These are phyloP conservation scores for Phytophthora kernoviae DNA, from an alignment of 352 stramenopile species.

Conservation along the genomic window DNA sequence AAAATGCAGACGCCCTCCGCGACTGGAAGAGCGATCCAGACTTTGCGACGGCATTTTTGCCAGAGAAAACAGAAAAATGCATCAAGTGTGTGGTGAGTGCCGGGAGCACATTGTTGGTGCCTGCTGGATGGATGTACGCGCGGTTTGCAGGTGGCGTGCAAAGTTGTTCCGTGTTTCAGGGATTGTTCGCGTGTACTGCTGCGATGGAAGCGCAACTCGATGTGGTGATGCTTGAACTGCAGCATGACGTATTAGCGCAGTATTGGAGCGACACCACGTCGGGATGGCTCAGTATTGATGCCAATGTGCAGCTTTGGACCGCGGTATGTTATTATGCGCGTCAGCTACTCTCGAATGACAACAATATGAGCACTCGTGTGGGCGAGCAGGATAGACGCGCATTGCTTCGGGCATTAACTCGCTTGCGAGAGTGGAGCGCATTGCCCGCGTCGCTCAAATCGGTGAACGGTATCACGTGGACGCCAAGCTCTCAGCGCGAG, in stretches of 20 bases:
- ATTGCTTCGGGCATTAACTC: constrained; percentile 49
- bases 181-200: constrained; percentile 62
- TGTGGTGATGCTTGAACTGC: constrained; percentile 50
- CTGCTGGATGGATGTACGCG: constrained; percentile 76
- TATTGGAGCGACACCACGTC: constrained; percentile 36
- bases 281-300: constrained; percentile 43
- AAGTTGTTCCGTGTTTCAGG: constrained; percentile 58
- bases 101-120: constrained; percentile 60
- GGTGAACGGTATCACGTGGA: constrained; percentile 44
- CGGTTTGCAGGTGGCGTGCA: constrained; percentile 52
- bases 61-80: constrained; percentile 71
- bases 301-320: constrained; percentile 61
- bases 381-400: constrained; percentile 56
- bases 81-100: constrained; percentile 66
- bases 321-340: constrained; percentile 64
- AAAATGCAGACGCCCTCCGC: constrained; percentile 55
- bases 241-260: constrained; percentile 33
- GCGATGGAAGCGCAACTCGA: constrained; percentile 51
- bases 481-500: constrained; percentile 54
- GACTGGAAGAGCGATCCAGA: constrained; percentile 59
- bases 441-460: constrained; percentile 38
- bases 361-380: constrained; percentile 31
- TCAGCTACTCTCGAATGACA: constrained; percentile 49
- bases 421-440: constrained; percentile 64
- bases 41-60: constrained; percentile 57